Evolutionary conservation across 2,329 filamentous ascomycete genomes (phyloP).

Genomic region (Conoideocrella luteorostrata): DNA sequence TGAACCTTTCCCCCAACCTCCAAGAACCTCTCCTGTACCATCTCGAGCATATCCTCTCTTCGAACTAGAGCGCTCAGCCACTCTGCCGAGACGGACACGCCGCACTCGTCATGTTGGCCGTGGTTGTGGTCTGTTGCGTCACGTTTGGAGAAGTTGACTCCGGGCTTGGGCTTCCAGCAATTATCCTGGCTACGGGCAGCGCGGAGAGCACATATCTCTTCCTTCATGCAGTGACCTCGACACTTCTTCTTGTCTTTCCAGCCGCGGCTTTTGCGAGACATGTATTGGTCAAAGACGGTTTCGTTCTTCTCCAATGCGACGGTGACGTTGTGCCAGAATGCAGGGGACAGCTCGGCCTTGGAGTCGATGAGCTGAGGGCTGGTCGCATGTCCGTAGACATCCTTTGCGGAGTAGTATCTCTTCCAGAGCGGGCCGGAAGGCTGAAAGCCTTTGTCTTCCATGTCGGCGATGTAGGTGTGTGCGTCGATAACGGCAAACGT

Average conservation of each 20-base stretch:
- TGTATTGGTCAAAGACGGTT: conserved; percentile 37
- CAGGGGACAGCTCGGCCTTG: conserved; percentile 41
- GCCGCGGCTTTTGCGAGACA: conserved; percentile 39
- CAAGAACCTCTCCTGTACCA: conserved; percentile 15
- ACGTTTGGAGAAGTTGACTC: conserved; percentile 25
- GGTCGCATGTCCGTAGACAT: conserved; percentile 40
- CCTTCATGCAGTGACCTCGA: conserved; percentile 30
- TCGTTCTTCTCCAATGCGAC: conserved; percentile 36
- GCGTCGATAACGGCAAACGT: conserved; percentile 49
- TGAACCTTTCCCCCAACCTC: background rate
- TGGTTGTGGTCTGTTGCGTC: conserved; percentile 2
- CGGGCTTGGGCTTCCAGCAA: conserved; percentile 32
- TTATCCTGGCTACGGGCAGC: conserved; percentile 45
- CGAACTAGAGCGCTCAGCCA: conserved; percentile 17
- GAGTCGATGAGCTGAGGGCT: conserved; percentile 28
- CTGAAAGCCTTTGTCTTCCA: conserved; percentile 35
- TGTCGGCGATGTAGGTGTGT: conserved; percentile 48
- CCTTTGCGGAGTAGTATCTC: conserved; percentile 49
- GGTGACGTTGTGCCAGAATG: conserved; percentile 54
- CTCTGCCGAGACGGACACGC: conserved; percentile 18
- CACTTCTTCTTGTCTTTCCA: conserved; percentile 32
- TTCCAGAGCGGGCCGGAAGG: conserved; percentile 39
- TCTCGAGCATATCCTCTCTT: conserved; percentile 16
- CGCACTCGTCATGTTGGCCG: conserved; percentile 20
- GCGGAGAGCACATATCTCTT: conserved; percentile 44